Evolutionary conservation across 768 basidiomycete species (phyloP).

Genomic region (Termitomyces sp.): DNA sequence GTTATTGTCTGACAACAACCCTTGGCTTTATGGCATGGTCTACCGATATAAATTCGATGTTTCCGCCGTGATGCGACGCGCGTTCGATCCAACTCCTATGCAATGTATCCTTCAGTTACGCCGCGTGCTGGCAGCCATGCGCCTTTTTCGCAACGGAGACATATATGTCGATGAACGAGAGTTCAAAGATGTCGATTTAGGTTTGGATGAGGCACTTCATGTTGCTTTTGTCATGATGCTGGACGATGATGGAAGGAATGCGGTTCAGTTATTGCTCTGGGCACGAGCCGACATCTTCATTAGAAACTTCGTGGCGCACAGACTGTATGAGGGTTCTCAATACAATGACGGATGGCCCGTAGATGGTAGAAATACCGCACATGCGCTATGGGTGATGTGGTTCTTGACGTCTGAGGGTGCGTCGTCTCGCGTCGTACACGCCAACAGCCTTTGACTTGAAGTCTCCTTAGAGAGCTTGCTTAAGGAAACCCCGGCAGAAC

Average conservation of each 20-base stretch:
- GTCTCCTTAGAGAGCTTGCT: slow-evolving; percentile 19
- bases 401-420: slow-evolving; percentile 38
- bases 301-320: slow-evolving; percentile 29
- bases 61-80: slow-evolving; percentile 44
- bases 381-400: slow-evolving; percentile 54
- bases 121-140: slow-evolving; percentile 32
- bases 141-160: slow-evolving; percentile 23
- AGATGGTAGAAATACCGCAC: slow-evolving; percentile 39
- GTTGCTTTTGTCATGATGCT: slow-evolving; percentile 23
- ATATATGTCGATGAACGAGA: not conserved
- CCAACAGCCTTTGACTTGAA: not conserved
- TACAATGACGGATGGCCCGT: slow-evolving; percentile 40
- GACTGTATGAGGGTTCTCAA: slow-evolving; percentile 29
- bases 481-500: slow-evolving; percentile 20
- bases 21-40: slow-evolving; percentile 44
- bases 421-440: not conserved
- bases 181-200: not conserved
- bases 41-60: slow-evolving; percentile 54
- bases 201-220: slow-evolving; percentile 4
- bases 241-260: slow-evolving; percentile 58
- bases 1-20: slow-evolving; percentile 25
- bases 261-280: slow-evolving; percentile 33
- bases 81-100: slow-evolving; percentile 27
- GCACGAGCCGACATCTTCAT: slow-evolving; percentile 39
- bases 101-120: slow-evolving; percentile 31